Conservation (phyloP, 2,329 filamentous ascomycete species). For the Hawksworthiomyces lignivorus region DNA sequence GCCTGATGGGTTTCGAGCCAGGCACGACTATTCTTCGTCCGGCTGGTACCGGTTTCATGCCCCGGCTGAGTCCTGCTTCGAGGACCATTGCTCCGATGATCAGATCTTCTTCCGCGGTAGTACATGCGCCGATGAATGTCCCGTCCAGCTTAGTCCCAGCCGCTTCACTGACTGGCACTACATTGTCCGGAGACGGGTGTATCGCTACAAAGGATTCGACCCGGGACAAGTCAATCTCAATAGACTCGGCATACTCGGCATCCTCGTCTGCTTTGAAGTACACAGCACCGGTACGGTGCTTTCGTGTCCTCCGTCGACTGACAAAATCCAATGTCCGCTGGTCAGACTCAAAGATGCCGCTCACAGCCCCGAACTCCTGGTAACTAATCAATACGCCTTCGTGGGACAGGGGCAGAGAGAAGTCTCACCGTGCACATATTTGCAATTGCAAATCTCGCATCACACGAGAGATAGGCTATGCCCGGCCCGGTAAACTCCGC, state of each 20-base stretch:
- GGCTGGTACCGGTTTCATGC: conserved; percentile 18
- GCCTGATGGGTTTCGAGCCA: conserved; percentile 31
- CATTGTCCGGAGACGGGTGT: conserved; percentile 36
- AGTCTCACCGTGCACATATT: conserved; percentile 28
- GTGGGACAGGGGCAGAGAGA: too few relatives aligned
- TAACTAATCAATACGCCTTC: too few relatives aligned
- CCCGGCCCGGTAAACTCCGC: conserved; percentile 31
- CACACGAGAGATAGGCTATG: conserved; percentile 23
- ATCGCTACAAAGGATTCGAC: conserved; percentile 30
- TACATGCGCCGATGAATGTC: conserved; percentile 39
- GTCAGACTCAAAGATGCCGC: conserved; percentile 34
- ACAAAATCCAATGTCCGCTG: conserved; percentile 28
- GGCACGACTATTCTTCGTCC: conserved; percentile 33
- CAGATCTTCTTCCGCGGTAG: conserved; percentile 37
- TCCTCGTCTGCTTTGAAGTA: conserved; percentile 33
- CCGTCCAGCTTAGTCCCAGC: conserved; percentile 29
- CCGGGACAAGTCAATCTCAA: conserved; percentile 29
- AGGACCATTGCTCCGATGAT: conserved; percentile 34
- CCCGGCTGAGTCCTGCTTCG: conserved; percentile 26
- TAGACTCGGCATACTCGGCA: conserved; percentile 26
- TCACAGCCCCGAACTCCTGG: conserved; percentile 38
- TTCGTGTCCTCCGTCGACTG: conserved; percentile 22
- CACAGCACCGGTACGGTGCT: conserved; percentile 24
- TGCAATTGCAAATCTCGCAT: conserved; percentile 31
- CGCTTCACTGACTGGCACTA: conserved; percentile 29